Base-by-base conservation (phyloP, 2,329 filamentous ascomycete genomes). In the Dothidotthia symphoricarpi region DNA sequence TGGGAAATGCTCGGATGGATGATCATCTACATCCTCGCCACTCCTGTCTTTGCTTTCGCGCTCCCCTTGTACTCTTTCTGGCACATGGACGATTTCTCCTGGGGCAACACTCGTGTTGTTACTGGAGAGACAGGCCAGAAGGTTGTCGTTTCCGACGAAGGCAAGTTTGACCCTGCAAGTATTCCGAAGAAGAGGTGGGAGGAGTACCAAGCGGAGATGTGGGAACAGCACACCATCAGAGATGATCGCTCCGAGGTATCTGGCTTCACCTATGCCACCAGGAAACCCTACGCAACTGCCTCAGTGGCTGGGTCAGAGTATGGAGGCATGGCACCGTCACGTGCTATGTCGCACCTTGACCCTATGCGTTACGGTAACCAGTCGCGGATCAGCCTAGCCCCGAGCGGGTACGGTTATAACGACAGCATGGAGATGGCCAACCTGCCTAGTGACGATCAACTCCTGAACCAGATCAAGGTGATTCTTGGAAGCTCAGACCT, bases 1-100 rank as follows among this genome's bases (percentile, higher is more conserved):
- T 98, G 93, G 93, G 91, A 98, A 67, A 97, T 97, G 91, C 85
- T 98, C 54, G 93, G 91, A 24, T 98, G 93, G 93, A 96, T 98
- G 89, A 76, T 98, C 53, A 82, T 98, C 47, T 98, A 98, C 69
- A 80, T 98, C 43, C 48, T 93, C 19, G 91, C 93, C 37, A 86
- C 95, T 45, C 91, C 91, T 1, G 80, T 98, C 49, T 98, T 95
- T 76, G 84, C 87, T 28, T 88, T 95, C 48, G 89, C 80, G 41
- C 77, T 98, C 29, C 93, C 93, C 1, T 73, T 98, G 17, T 97
- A 97, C 68, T 78, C 91, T 33, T 98, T 98, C 79, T 98, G 93
- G 93, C 81, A 96, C 72, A 97, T 97, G 93, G 93, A 98, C 68
- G 93, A 98, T 71, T 98, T 98, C 80, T 87, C 86, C 58, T 98